phyloP scores from a whole-genome alignment of 371 early-diverging fungal species.

The Syncephalastrum contaminatum region DNA sequence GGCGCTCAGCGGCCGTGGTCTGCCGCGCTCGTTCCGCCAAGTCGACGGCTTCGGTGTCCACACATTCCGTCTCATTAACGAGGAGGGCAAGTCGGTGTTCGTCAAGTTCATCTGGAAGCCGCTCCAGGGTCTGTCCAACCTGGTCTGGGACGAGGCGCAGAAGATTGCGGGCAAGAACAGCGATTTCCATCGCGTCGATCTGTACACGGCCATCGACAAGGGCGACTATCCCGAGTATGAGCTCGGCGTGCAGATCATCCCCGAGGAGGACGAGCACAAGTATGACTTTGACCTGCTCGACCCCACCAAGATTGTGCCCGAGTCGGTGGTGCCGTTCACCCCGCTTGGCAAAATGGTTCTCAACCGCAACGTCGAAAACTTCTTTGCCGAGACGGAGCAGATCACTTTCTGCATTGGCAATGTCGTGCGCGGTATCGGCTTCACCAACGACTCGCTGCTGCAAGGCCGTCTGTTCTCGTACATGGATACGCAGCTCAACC shows the following conservation, averaged over 20 bases:
- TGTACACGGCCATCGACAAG: conserved; percentile 41
- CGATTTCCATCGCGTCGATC: conserved; percentile 50
- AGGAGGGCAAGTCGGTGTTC: conserved; percentile 35
- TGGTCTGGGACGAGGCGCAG: conserved; percentile 52
- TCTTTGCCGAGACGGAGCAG: conserved; percentile 59
- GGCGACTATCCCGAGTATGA: conserved; percentile 56
- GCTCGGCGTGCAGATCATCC: conserved; percentile 48
- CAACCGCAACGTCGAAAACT: conserved; percentile 55
- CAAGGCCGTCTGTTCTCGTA: conserved; percentile 56
- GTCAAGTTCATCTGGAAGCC: conserved; percentile 59
- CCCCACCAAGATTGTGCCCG: conserved; percentile 55
- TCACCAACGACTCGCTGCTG: conserved; percentile 53
- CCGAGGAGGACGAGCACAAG: conserved; percentile 36
- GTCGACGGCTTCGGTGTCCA: conserved; percentile 46
- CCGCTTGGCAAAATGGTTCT: conserved; percentile 48
- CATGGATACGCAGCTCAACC: conserved; percentile 51
- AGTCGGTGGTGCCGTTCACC: conserved; percentile 43
- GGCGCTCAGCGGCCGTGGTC: conserved; percentile 46
- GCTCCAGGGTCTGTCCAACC: conserved; percentile 35
- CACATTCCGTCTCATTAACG: conserved; percentile 50
- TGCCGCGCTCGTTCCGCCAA: conserved; percentile 41
- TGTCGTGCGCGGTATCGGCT: conserved; percentile 50
- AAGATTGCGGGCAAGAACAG: conserved; percentile 49
- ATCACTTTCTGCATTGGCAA: conserved; percentile 40
- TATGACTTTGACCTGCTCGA: conserved; percentile 55